Percentiles rank a stretch among this genome's conserved stretches.
Evolutionary conservation across 805 yeast genomes (phyloP).

Genomic region (Hanseniaspora vineae): DNA sequence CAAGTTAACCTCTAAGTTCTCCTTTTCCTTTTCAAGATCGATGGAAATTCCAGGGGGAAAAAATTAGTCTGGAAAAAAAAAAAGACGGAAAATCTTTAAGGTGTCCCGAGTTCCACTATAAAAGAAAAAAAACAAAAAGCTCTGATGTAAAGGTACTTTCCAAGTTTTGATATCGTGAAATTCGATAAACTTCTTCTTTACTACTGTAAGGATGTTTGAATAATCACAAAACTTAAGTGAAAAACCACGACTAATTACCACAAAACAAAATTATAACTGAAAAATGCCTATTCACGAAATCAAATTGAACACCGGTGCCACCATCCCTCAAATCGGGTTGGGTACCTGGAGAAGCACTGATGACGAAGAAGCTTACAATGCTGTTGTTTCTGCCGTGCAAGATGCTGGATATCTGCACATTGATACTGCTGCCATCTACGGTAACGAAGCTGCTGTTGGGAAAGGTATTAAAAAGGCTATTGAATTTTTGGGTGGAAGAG

Average conservation of each 20-base stretch:
- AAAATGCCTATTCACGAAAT: slow-evolving; percentile 9
- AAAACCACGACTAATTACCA: neutral
- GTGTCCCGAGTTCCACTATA: too few species aligned
- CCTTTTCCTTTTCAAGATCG: too few species aligned
- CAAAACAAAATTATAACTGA: neutral
- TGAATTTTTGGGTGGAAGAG: slow-evolving; percentile 10
- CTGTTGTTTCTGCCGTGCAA: slow-evolving; percentile 49
- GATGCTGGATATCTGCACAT: slow-evolving; percentile 56
- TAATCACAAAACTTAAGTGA: too few species aligned
- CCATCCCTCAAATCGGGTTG: slow-evolving; percentile 55
- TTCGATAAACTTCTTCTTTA: too few species aligned
- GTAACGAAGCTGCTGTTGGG: slow-evolving; percentile 56
- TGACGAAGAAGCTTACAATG: slow-evolving; percentile 38
- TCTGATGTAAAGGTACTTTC: too few species aligned
- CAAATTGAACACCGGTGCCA: slow-evolving; percentile 47
- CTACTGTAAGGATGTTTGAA: too few species aligned
- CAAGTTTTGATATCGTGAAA: too few species aligned
- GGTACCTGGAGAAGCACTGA: slow-evolving; percentile 61
- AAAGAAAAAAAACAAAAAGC: neutral
- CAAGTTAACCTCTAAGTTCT: too few species aligned
- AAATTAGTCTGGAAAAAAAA: neutral
- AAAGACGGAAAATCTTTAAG: neutral
- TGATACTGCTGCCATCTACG: slow-evolving; percentile 62
- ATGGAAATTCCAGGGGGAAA: neutral
- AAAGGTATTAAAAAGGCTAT: slow-evolving; percentile 25